Conservation (phyloP, 169 alveolate species). For the Plasmodium ovale region DNA sequence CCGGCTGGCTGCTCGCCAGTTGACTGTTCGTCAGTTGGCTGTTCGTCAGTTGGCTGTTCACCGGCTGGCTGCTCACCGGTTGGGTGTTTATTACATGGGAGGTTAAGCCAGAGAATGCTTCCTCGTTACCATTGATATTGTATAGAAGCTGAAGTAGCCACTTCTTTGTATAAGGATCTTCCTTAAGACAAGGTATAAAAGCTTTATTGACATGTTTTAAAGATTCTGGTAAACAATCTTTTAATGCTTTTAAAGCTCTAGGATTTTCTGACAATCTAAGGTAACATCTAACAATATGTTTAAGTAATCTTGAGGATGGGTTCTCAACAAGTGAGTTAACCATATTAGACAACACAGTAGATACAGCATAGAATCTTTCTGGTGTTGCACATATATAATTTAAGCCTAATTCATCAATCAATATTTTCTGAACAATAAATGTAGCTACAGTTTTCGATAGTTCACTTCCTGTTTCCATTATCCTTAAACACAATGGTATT, state of each 20-base stretch:
- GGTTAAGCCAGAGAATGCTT: no score
- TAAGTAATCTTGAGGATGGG: slow-evolving; percentile 95
- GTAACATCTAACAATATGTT: slow-evolving; percentile 97
- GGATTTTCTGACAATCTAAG: slow-evolving; percentile 96
- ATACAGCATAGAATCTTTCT: slow-evolving; percentile 98
- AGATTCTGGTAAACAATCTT: slow-evolving; percentile 88
- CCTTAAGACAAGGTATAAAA: slow-evolving; percentile 85
- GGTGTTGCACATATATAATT: slow-evolving; percentile 97
- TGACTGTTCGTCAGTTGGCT: no score
- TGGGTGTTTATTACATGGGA: no score
- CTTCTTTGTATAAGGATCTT: slow-evolving; percentile 86
- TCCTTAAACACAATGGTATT: slow-evolving; percentile 97
- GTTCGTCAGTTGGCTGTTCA: no score
- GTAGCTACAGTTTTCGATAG: slow-evolving; percentile 98
- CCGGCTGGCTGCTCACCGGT: no score
- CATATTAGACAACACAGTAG: slow-evolving; percentile 96
- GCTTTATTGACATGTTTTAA: slow-evolving; percentile 82
- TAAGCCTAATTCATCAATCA: slow-evolving; percentile 97
- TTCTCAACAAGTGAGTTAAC: slow-evolving; percentile 89
- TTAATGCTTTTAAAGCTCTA: slow-evolving; percentile 92
- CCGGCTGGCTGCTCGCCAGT: no score
- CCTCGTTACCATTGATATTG: slow-evolving; percentile 77
- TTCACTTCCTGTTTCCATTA: slow-evolving; percentile 99
- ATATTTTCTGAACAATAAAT: slow-evolving; percentile 97
- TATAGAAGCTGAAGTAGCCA: slow-evolving; percentile 85